These are phyloP conservation scores for Eucalyptus pauciflora DNA, from an alignment of 345 rosid genomes.

Conservation along the genomic window DNA sequence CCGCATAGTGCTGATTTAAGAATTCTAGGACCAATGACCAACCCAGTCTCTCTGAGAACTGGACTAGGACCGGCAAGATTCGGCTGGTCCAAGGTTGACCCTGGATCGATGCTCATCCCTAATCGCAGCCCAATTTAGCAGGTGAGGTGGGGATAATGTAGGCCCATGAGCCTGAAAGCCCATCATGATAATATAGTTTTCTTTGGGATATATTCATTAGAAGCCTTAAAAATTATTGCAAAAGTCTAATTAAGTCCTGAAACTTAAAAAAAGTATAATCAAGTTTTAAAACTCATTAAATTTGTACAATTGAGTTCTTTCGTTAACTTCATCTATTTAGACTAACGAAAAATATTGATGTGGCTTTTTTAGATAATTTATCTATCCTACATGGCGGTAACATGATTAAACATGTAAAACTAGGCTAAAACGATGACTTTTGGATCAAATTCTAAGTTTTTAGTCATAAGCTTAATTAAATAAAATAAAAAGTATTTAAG, in stretches of 20 bases:
- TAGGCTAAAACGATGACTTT: too few species aligned
- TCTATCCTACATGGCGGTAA: fast-evolving
- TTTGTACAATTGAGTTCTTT: too few species aligned
- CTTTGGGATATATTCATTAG: fast-evolving
- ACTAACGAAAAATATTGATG: fast-evolving
- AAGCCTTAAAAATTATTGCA: fast-evolving
- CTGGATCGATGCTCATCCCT: too few species aligned
- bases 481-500: fast-evolving
- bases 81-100: too few species aligned
- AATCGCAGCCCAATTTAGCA: not conserved
- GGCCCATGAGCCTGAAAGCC: not conserved
- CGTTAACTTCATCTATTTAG: fast-evolving
- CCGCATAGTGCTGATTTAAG: too few species aligned
- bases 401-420: fast-evolving
- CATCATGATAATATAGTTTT: not conserved
- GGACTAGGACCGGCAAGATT: too few species aligned
- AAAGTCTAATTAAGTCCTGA: fast-evolving
- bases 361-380: too few species aligned
- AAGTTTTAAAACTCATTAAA: fast-evolving
- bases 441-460: too few species aligned
- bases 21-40: too few species aligned
- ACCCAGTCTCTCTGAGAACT: too few species aligned
- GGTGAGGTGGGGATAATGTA: not conserved
- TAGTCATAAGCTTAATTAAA: too few species aligned
- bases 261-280: fast-evolving